phyloP scores from a whole-genome alignment of 108 stramenopile species.

The Nannochloropsis granulata region DNA sequence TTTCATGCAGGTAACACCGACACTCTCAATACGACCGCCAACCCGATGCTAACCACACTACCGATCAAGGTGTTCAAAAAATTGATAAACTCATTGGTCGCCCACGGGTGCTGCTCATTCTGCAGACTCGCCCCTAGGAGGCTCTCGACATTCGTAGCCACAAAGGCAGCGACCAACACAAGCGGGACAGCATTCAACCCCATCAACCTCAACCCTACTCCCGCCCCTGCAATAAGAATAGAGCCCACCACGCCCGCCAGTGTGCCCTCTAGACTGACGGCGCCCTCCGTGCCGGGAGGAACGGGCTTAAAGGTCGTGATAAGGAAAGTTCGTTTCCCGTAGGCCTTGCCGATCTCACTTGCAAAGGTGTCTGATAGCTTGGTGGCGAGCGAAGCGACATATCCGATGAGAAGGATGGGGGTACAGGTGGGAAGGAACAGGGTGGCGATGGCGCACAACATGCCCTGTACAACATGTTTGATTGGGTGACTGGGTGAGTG shows the following conservation, averaged over 20 bases:
- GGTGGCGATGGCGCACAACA: slow-evolving; percentile 27
- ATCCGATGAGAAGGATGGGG: slow-evolving; percentile 51
- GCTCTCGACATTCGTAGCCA: slow-evolving; percentile 77
- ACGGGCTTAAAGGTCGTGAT: slow-evolving; percentile 75
- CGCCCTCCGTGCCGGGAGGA: slow-evolving; percentile 76
- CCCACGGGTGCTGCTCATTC: slow-evolving; percentile 58
- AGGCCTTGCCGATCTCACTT: slow-evolving; percentile 78
- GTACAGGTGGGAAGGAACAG: not conserved
- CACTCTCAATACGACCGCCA: slow-evolving; percentile 10
- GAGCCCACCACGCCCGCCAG: slow-evolving; percentile 68
- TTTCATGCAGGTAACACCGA: no score
- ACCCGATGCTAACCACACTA: slow-evolving; percentile 52
- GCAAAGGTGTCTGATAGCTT: slow-evolving; percentile 89
- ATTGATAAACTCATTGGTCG: slow-evolving; percentile 88
- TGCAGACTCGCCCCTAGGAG: slow-evolving; percentile 76
- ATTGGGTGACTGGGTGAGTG: slow-evolving; percentile 7
- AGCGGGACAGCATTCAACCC: slow-evolving; percentile 37
- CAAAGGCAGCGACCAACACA: slow-evolving; percentile 57
- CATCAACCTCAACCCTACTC: slow-evolving; percentile 43
- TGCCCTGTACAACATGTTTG: not conserved
- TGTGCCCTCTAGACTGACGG: slow-evolving; percentile 72
- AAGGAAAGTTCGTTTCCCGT: slow-evolving; percentile 78
- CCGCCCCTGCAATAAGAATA: slow-evolving; percentile 53
- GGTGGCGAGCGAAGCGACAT: slow-evolving; percentile 70
- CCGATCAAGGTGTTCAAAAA: slow-evolving; percentile 82